Evolutionary conservation across 2,329 filamentous ascomycete species (phyloP).

Genomic region (Ceratocystis eucalypticola): DNA sequence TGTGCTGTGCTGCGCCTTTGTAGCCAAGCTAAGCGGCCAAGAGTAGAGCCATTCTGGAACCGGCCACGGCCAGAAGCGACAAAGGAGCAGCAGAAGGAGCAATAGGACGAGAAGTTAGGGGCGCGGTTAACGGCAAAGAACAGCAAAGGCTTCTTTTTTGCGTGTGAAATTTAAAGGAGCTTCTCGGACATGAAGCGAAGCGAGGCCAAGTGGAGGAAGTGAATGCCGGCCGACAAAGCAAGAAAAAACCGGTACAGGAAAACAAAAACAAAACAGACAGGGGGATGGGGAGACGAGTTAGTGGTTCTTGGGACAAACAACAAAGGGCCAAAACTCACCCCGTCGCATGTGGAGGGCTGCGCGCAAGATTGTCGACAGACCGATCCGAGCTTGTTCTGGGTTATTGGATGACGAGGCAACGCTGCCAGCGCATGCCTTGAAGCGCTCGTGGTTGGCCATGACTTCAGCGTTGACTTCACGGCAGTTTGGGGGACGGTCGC

Average conservation of each 20-base stretch:
- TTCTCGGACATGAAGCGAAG: background rate
- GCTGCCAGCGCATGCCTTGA: constrained; percentile 55
- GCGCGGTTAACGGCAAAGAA: background rate
- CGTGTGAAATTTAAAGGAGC: background rate
- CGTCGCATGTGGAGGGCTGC: constrained; percentile 53
- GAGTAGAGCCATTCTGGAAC: constrained; percentile 6
- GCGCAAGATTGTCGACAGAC: constrained; percentile 61
- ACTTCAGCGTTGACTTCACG: constrained; percentile 57
- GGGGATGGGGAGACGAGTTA: background rate
- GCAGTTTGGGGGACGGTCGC: constrained; percentile 58
- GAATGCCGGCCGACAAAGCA: background rate
- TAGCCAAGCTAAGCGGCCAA: background rate
- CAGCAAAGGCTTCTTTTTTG: background rate
- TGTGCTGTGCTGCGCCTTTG: background rate
- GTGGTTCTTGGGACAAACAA: constrained; percentile 1
- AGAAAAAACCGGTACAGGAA: background rate
- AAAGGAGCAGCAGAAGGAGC: background rate
- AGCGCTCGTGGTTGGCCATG: constrained; percentile 48
- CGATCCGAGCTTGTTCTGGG: constrained; percentile 59
- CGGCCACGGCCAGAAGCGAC: constrained; percentile 13
- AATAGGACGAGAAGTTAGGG: background rate
- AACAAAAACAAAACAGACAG: constrained; percentile 18
- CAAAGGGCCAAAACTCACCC: constrained; percentile 40
- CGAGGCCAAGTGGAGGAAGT: background rate
- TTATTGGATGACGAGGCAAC: constrained; percentile 59